Percentiles rank a stretch among this genome's conserved stretches.
Evolutionary conservation across 1,284 basidiomycete genomes (phyloP).

Genomic region (Pyrrhoderma lamaoense): DNA sequence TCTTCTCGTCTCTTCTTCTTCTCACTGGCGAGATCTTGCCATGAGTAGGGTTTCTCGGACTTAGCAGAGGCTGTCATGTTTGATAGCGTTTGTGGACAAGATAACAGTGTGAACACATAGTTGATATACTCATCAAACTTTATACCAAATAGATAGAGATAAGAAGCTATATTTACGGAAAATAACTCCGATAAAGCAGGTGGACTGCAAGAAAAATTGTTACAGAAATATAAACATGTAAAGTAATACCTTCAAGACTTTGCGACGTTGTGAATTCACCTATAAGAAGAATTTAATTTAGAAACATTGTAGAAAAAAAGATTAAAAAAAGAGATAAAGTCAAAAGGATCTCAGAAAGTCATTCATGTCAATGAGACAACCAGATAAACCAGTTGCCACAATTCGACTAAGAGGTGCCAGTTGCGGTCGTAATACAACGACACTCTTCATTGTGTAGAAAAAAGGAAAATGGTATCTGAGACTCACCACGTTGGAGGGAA

Average conservation of each 20-base stretch:
- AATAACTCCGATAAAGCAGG: too few species aligned
- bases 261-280: too few species aligned
- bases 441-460: constrained; percentile 17
- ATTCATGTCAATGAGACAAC: constrained; percentile 19
- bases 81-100: too few species aligned
- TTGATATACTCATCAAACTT: too few species aligned
- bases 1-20: constrained; percentile 46
- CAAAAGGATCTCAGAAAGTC: constrained; percentile 17
- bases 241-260: too few species aligned
- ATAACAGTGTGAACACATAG: too few species aligned
- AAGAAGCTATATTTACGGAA: too few species aligned
- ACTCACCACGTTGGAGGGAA: not conserved
- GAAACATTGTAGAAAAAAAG: not conserved
- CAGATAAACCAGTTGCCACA: constrained; percentile 10
- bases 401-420: constrained; percentile 21
- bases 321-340: not conserved
- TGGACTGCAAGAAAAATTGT: too few species aligned
- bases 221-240: too few species aligned
- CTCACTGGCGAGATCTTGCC: constrained; percentile 45
- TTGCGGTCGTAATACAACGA: constrained; percentile 17
- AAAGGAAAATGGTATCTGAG: constrained; percentile 1
- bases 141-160: too few species aligned
- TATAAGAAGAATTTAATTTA: too few species aligned
- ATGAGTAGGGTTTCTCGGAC: constrained; percentile 23
- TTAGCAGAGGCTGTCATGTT: too few species aligned